Conservation (phyloP, 345 rosid genomes). For the Populus simonii region DNA sequence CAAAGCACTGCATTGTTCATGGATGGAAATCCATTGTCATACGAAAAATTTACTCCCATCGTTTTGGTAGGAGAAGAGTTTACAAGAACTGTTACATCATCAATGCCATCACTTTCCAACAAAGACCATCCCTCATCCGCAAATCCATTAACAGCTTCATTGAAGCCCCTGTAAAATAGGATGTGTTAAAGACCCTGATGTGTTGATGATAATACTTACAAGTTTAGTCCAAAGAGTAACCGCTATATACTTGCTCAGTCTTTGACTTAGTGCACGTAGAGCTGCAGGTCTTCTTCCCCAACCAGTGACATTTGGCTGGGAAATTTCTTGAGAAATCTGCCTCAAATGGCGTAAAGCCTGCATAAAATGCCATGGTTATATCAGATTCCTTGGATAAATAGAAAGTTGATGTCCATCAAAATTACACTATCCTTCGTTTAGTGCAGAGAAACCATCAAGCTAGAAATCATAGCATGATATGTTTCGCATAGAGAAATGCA, state of each 20-base stretch:
- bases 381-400: not conserved
- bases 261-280: constrained; percentile 84
- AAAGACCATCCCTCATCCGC: constrained; percentile 96
- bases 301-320: constrained; percentile 73
- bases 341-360: constrained; percentile 93
- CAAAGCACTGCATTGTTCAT: constrained; percentile 82
- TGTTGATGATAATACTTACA: constrained; percentile 10
- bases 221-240: not conserved
- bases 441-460: not conserved
- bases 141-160: constrained; percentile 95
- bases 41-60: constrained; percentile 83
- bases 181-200: not conserved
- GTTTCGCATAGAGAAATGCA: not conserved
- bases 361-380: not conserved
- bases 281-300: constrained; percentile 99
- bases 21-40: constrained; percentile 73
- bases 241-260: constrained; percentile 61
- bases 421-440: not conserved
- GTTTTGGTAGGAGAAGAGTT: constrained; percentile 91
- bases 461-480: constrained; percentile 1
- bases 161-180: constrained; percentile 67
- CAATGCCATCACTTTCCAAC: constrained; percentile 89
- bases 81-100: constrained; percentile 90
- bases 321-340: constrained; percentile 87
- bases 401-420: not conserved